phyloP scores from a whole-genome alignment of 2,329 filamentous ascomycete genomes.

The Fusarium incarnatum region DNA sequence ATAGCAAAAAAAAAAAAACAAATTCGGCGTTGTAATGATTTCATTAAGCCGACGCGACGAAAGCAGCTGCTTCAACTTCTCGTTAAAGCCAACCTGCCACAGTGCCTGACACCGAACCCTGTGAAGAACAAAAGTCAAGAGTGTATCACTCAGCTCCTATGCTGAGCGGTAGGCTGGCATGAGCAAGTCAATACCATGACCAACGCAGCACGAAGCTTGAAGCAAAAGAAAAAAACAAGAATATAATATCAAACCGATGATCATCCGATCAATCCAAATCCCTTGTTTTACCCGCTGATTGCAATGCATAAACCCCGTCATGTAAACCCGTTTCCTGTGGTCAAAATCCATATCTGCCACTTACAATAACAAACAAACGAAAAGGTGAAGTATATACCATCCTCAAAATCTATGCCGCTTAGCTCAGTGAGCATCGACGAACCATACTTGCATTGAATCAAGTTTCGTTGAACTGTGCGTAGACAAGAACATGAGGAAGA shows the following conservation, averaged over 20 bases:
- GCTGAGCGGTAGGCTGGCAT: background rate
- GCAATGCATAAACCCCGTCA: constrained; percentile 54
- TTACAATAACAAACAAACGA: constrained; percentile 41
- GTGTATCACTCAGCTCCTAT: constrained; percentile 12
- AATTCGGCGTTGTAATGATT: constrained; percentile 35
- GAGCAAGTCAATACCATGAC: background rate
- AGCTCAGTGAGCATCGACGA: constrained; percentile 4
- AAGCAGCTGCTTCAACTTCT: constrained; percentile 33
- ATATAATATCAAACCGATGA: constrained; percentile 40
- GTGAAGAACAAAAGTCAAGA: constrained; percentile 39
- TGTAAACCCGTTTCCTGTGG: constrained; percentile 49
- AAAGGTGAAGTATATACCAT: constrained; percentile 47
- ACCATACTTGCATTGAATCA: background rate
- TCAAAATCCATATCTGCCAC: constrained; percentile 38
- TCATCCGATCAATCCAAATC: constrained; percentile 41
- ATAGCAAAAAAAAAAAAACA: constrained; percentile 14
- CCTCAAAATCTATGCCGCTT: constrained; percentile 43
- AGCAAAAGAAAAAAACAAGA: constrained; percentile 26
- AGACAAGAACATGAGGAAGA: constrained; percentile 15
- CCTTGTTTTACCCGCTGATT: constrained; percentile 52
- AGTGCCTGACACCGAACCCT: constrained; percentile 39
- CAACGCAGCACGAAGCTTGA: background rate
- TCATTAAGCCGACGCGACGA: constrained; percentile 44
- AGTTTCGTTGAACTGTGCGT: constrained; percentile 1
- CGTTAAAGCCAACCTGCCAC: constrained; percentile 30